These are phyloP conservation scores for Fragosphaeria purpurea DNA, from an alignment of 2,329 filamentous ascomycete species.

Conservation along the genomic window DNA sequence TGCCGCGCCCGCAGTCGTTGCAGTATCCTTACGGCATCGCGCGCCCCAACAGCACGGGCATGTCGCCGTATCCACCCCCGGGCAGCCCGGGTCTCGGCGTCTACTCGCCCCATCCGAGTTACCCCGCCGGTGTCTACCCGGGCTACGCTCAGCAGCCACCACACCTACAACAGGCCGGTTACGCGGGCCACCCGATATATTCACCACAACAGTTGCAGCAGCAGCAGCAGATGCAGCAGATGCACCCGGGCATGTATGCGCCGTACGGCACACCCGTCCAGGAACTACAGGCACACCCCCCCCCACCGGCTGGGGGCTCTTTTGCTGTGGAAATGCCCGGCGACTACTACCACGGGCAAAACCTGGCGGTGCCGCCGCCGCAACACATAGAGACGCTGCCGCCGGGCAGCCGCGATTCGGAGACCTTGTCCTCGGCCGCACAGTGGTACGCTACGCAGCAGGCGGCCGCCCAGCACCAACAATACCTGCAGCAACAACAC, in stretches of 20 bases:
- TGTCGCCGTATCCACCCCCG: conserved; percentile 13
- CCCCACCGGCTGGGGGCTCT: not conserved
- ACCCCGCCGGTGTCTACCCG: conserved; percentile 4
- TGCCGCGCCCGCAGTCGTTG: conserved; percentile 29
- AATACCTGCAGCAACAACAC: not conserved
- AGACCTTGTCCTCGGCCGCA: conserved; percentile 20
- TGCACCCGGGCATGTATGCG: not conserved
- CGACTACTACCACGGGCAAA: conserved; percentile 34
- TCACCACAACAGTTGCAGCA: conserved; percentile 18
- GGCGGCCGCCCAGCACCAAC: conserved; percentile 17
- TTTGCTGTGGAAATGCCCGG: conserved; percentile 31
- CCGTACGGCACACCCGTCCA: conserved; percentile 15
- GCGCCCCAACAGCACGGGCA: conserved; percentile 22
- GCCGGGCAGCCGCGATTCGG: conserved; percentile 19
- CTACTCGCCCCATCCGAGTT: not conserved
- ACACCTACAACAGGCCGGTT: not conserved
- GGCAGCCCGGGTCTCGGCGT: not conserved
- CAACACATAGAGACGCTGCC: conserved; percentile 6
- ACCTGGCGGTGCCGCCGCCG: conserved; percentile 12
- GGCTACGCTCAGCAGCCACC: conserved; percentile 1
- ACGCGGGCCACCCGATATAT: conserved; percentile 10
- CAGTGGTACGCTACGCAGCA: conserved; percentile 20
- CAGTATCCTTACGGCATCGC: conserved; percentile 17
- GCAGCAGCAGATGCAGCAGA: conserved; percentile 11
- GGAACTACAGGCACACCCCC: conserved; percentile 29